phyloP scores from a whole-genome alignment of 805 yeast species.

The Candida nanaspora region DNA sequence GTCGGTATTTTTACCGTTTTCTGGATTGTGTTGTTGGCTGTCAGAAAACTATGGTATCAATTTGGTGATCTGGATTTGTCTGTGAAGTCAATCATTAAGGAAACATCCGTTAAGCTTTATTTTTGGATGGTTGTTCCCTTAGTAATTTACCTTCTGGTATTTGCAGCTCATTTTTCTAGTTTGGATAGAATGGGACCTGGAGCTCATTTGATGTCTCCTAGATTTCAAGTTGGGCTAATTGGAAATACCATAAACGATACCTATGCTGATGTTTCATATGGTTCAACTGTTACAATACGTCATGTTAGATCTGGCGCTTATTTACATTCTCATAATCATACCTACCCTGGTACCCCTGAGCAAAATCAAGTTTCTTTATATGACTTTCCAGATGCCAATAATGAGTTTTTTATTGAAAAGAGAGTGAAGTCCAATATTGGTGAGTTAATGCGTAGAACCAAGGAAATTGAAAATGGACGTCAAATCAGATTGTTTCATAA shows the following conservation, averaged over 20 bases:
- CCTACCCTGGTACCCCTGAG: constrained; percentile 53
- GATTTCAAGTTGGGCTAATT: constrained; percentile 53
- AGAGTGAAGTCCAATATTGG: constrained; percentile 30
- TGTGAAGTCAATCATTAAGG: constrained; percentile 29
- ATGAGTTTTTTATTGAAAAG: constrained; percentile 67
- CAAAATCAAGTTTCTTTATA: constrained; percentile 72
- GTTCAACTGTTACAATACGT: constrained; percentile 65
- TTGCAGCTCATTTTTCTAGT: constrained; percentile 47
- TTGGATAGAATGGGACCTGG: constrained; percentile 50
- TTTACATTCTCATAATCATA: constrained; percentile 66
- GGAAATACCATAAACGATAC: constrained; percentile 31
- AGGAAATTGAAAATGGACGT: constrained; percentile 38
- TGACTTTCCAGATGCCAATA: constrained; percentile 52
- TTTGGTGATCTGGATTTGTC: constrained; percentile 60
- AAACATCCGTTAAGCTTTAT: constrained; percentile 31
- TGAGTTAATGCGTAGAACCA: constrained; percentile 28
- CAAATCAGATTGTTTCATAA: constrained; percentile 64
- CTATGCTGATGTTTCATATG: constrained; percentile 66
- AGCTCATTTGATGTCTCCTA: constrained; percentile 55
- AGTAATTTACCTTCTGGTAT: constrained; percentile 47
- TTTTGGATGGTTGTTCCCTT: constrained; percentile 49
- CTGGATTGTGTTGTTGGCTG: constrained; percentile 51
- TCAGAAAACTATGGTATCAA: constrained; percentile 53
- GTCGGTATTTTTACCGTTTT: constrained; percentile 60
- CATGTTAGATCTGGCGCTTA: constrained; percentile 72